A percentile compares a stretch with the other conserved stretches of the same genome.
Evolutionary conservation across 495 filamentous ascomycete species (phyloP).

Genomic region (Letharia lupina): DNA sequence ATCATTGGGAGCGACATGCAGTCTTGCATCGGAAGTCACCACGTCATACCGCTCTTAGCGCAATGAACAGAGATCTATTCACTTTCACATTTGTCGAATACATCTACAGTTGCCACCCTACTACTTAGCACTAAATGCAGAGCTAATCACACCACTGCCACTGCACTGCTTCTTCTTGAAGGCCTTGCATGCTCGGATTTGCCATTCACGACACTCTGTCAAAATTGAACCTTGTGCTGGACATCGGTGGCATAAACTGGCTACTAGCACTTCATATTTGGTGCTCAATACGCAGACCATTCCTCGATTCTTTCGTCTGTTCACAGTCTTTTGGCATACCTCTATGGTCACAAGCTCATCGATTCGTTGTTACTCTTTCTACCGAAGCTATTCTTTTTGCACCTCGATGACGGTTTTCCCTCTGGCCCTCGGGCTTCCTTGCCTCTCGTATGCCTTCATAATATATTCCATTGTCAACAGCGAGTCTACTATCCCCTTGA

Average conservation of each 20-base stretch:
- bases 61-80: neutral
- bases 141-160: neutral
- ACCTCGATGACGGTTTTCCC: neutral
- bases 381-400: neutral
- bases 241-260: neutral
- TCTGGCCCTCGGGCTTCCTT: neutral
- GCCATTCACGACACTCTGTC: neutral
- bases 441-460: neutral
- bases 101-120: neutral
- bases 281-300: neutral
- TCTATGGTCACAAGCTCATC: neutral
- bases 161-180: neutral
- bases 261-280: neutral
- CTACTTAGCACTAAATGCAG: neutral
- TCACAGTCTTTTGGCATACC: neutral
- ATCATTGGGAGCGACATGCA: no score
- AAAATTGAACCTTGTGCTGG: neutral
- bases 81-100: neutral
- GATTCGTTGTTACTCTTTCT: neutral
- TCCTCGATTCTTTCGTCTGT: neutral
- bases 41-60: conserved; percentile 10
- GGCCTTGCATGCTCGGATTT: neutral
- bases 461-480: neutral
- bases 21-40: neutral
- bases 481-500: neutral